A percentile compares a stretch with the other conserved stretches of the same genome.
phyloP scores from a whole-genome alignment of 805 yeast species.

The baker's yeast (Saccharomyces cerevisiae) region DNA sequence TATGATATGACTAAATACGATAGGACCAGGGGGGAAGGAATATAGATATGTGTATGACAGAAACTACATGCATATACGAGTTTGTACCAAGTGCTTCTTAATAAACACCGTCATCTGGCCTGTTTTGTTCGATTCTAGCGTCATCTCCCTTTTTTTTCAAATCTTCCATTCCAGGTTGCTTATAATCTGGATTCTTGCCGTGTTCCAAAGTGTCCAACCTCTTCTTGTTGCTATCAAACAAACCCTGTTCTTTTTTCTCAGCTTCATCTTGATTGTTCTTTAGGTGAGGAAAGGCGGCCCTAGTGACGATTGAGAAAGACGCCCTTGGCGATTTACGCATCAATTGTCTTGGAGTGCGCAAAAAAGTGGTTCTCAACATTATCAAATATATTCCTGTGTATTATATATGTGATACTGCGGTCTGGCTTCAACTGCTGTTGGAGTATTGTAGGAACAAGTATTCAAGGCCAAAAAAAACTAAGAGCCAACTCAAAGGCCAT shows the following conservation, averaged over 20 bases:
- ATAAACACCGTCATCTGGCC: conserved; percentile 32
- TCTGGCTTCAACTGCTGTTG: too few relatives aligned
- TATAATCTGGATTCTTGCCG: conserved; percentile 7
- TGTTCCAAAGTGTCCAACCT: conserved; percentile 24
- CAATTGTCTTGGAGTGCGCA: neutral
- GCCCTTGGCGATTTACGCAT: neutral
- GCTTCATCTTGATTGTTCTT: conserved; percentile 14
- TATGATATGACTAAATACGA: neutral
- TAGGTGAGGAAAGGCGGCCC: conserved; percentile 8
- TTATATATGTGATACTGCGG: too few relatives aligned
- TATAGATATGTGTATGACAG: neutral
- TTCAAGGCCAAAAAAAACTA: too few relatives aligned
- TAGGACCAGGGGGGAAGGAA: neutral
- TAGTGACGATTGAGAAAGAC: conserved; percentile 4
- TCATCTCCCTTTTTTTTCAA: conserved; percentile 26
- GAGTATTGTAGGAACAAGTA: too few relatives aligned
- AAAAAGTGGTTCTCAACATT: neutral
- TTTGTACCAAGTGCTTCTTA: conserved; percentile 3
- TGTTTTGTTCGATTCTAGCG: conserved; percentile 29
- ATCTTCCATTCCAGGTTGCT: conserved; percentile 18
- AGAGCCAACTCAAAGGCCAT: neutral
- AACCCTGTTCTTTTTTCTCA: conserved; percentile 18
- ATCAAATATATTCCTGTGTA: neutral
- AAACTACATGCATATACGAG: neutral
- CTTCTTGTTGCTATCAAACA: conserved; percentile 24